Conservation (phyloP, 208 protist genomes). For the Phytomonas sp. region DNA sequence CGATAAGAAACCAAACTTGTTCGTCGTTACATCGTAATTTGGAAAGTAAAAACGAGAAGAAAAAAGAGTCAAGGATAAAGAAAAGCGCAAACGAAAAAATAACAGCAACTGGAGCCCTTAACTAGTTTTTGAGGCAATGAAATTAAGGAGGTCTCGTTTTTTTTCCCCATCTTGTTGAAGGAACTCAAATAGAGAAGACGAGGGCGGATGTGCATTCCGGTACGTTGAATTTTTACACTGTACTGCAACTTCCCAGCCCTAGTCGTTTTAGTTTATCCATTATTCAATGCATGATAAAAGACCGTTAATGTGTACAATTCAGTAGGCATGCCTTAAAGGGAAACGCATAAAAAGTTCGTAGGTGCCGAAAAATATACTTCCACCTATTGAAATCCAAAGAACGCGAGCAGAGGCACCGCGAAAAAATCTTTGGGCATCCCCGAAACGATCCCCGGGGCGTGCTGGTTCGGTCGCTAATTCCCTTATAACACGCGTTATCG, state of each 20-base stretch:
- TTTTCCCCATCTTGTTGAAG: neutral
- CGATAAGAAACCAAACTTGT: neutral
- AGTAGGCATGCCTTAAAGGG: neutral
- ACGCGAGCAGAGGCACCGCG: slow-evolving; percentile 77
- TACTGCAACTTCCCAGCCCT: too few species aligned
- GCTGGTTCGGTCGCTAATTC: slow-evolving; percentile 44
- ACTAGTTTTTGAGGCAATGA: neutral
- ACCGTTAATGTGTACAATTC: neutral
- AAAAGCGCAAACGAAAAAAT: slow-evolving; percentile 9
- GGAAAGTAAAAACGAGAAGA: neutral
- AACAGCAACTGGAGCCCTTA: neutral
- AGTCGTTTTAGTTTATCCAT: too few species aligned
- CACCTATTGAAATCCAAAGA: slow-evolving; percentile 87
- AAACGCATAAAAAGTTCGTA: slow-evolving; percentile 65
- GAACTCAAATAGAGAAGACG: neutral
- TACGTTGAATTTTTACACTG: neutral
- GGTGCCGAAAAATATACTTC: slow-evolving; percentile 87
- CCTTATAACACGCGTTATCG: slow-evolving; percentile 26
- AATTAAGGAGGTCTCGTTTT: neutral
- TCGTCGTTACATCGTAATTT: neutral
- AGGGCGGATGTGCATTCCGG: neutral
- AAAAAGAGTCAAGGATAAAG: slow-evolving; percentile 3
- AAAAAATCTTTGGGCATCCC: slow-evolving; percentile 72
- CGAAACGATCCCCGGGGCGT: slow-evolving; percentile 56
- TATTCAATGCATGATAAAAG: too few species aligned